Conservation (phyloP, 2,329 filamentous ascomycete species). For the Exophiala bonariae region DNA sequence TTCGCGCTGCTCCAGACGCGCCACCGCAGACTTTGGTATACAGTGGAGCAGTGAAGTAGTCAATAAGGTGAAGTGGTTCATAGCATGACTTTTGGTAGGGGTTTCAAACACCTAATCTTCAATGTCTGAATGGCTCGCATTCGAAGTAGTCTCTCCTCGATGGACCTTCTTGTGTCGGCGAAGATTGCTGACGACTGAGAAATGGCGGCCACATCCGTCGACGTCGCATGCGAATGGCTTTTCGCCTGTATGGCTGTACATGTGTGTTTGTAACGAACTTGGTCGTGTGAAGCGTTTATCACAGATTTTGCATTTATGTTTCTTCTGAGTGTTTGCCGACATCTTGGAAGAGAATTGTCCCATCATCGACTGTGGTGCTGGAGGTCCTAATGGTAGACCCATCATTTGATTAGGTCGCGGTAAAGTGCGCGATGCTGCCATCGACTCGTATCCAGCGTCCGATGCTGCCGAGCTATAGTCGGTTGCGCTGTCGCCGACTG, state of each 20-base stretch:
- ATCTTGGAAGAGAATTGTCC: conserved; percentile 96
- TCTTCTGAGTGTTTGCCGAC: conserved; percentile 94
- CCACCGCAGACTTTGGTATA: neutral
- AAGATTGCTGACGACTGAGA: conserved; percentile 95
- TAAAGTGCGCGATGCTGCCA: conserved; percentile 72
- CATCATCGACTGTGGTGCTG: conserved; percentile 97
- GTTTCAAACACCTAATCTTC: conserved; percentile 19
- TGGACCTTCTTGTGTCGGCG: conserved; percentile 95
- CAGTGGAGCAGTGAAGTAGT: neutral
- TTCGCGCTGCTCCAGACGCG: neutral
- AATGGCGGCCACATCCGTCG: conserved; percentile 90
- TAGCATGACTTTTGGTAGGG: too few relatives aligned
- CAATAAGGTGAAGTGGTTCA: neutral
- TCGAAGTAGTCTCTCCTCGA: conserved; percentile 55
- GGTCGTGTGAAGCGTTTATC: conserved; percentile 96
- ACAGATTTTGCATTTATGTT: conserved; percentile 99
- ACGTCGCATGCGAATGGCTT: conserved; percentile 96
- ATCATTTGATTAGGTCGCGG: conserved; percentile 72
- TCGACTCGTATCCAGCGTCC: conserved; percentile 72
- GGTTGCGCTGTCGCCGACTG: conserved; percentile 62
- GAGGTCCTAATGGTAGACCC: conserved; percentile 64
- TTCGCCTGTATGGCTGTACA: conserved; percentile 98
- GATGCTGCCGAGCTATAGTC: conserved; percentile 90
- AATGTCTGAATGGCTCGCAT: conserved; percentile 26
- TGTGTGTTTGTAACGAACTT: conserved; percentile 92